Base-by-base conservation (phyloP, 306 rosid genomes). In the Inga leiocalycina region DNA sequence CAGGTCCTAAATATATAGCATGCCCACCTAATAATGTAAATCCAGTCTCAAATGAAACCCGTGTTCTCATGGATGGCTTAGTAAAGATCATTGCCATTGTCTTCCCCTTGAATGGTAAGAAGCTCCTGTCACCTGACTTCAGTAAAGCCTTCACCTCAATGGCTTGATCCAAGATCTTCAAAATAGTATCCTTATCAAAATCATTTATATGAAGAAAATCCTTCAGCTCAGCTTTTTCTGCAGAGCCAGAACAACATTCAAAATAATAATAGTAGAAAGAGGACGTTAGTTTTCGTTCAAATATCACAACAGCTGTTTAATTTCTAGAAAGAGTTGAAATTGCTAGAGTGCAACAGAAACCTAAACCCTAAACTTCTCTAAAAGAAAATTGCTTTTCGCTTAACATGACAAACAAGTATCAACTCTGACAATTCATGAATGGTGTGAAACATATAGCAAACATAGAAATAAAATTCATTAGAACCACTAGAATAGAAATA, bases 31-130 rank as follows among this genome's bases (percentile, higher is more conserved):
- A 87, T 90, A 87, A 84, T 57, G 74, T 68, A 90, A 97, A 97
- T 44, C 99, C 97, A 81, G 97, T 90, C 91, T 97, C 99, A 71
- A 97, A 97, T 39, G 99, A 97, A 83, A 97, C 97, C 52, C 97
- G 82, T 0, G 98, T 97, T 85, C 98, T 91, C 98, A 94, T 97
- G 74, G 99, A 94, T 30, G 98, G 99, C 86, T 97, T 97, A 8
- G 97, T 85, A 84, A 96, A 96, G 81, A 97, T 97, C 99, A 97
- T 97, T 3, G 97, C 92, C 98, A 97, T 94, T 8, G 98, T 92
- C 87, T 90, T 97, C 83, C 98, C 98, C 85, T 90, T 89, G 49
- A 94, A 94, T 2, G 97, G 99, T 56, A 87, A 93, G 86, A 84
- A 97, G 32, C 94, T 61, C 86, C 87, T 89, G 57, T 97, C 98